Evolutionary conservation across 169 alveolate genomes (phyloP).

Genomic region (Plasmodium ovale): DNA sequence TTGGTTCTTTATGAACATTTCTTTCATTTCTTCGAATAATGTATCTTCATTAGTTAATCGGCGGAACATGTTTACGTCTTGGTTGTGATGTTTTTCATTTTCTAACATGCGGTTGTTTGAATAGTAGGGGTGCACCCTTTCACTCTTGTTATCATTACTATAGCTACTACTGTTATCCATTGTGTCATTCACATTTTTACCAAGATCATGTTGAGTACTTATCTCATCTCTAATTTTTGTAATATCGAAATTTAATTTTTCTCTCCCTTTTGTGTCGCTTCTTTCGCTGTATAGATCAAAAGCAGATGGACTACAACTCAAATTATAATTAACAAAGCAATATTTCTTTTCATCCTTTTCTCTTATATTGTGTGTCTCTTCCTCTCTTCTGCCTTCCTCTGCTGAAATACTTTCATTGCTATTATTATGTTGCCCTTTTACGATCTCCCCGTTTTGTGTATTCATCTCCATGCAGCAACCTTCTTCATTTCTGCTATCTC

Average conservation of each 20-base stretch:
- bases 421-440: not conserved
- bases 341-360: not conserved
- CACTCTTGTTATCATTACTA: no score
- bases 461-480: no score
- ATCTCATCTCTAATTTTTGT: not conserved
- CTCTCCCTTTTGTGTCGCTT: not conserved
- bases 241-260: conserved; percentile 2
- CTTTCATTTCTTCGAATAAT: conserved; percentile 8
- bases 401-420: not conserved
- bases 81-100: not conserved
- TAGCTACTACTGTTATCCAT: no score
- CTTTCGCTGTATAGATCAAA: not conserved
- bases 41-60: not conserved
- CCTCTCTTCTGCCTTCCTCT: not conserved
- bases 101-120: not conserved
- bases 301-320: not conserved
- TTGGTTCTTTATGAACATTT: not conserved
- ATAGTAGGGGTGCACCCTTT: not conserved
- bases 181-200: not conserved
- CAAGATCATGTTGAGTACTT: not conserved
- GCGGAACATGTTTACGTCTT: not conserved
- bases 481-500: no score
- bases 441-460: not conserved
- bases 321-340: not conserved
- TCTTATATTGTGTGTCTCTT: not conserved